A percentile compares a stretch with the other conserved stretches of the same genome.
Evolutionary conservation across 2,329 filamentous ascomycete species (phyloP).

Genomic region (Calcarisporium arbuscula): DNA sequence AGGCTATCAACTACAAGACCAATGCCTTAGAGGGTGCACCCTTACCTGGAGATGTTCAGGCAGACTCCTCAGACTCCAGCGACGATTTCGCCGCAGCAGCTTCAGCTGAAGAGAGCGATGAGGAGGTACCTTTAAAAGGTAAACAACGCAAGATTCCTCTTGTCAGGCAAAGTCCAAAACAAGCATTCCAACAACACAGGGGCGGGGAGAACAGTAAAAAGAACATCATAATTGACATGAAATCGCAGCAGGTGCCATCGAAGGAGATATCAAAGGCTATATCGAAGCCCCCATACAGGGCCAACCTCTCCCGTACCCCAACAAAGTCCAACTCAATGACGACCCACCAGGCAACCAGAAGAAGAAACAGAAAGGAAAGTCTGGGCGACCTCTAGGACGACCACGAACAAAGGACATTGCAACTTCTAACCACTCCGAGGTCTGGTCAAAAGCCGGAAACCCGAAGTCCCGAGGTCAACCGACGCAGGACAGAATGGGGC

Average conservation of each 20-base stretch:
- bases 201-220: slow-evolving; percentile 18
- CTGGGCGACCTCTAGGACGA: too few relatives aligned
- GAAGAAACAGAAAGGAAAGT: too few relatives aligned
- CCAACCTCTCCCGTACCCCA: too few relatives aligned
- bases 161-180: slow-evolving; percentile 16
- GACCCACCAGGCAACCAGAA: slow-evolving; percentile 3
- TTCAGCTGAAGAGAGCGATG: slow-evolving; percentile 24
- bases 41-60: slow-evolving; percentile 18
- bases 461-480: neutral
- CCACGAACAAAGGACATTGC: slow-evolving; percentile 1
- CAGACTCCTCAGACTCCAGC: slow-evolving; percentile 24
- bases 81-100: slow-evolving; percentile 26
- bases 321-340: neutral
- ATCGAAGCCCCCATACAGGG: too few relatives aligned
- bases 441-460: neutral
- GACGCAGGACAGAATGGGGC: neutral
- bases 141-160: slow-evolving; percentile 23
- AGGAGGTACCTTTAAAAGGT: slow-evolving; percentile 26
- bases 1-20: slow-evolving; percentile 30
- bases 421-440: neutral
- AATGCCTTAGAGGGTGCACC: slow-evolving; percentile 13
- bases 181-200: slow-evolving; percentile 18
- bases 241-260: slow-evolving; percentile 23
- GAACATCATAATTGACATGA: slow-evolving; percentile 25
- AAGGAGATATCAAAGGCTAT: too few relatives aligned